phyloP scores from a whole-genome alignment of 148 eudicot genomes.

The Amaranthus hypochondriacus region DNA sequence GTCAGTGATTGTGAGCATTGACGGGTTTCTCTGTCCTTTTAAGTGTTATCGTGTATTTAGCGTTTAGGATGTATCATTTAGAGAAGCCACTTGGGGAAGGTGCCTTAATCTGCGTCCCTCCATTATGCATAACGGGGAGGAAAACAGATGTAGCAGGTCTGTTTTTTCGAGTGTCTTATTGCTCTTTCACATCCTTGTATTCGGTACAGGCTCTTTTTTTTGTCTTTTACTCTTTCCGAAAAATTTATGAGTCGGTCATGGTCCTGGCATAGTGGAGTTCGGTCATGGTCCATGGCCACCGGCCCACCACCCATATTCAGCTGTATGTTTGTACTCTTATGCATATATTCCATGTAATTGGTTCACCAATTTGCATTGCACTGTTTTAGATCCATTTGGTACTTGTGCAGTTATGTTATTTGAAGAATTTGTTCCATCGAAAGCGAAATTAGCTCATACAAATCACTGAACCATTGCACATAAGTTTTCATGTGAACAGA shows the following conservation, averaged over 20 bases:
- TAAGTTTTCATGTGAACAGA: too few relatives aligned
- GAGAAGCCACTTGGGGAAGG: conserved; percentile 23
- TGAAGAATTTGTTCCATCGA: not conserved
- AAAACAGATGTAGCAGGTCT: conserved; percentile 4
- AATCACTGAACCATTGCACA: too few relatives aligned
- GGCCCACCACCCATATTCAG: not conserved
- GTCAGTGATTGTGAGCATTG: conserved; percentile 7
- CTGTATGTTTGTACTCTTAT: conserved; percentile 9
- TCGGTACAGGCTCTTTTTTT: conserved; percentile 14
- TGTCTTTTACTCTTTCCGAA: not conserved
- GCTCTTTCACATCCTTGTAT: conserved; percentile 14
- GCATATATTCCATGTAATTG: conserved; percentile 16
- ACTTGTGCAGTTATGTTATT: not conserved
- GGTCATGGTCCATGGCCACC: not conserved
- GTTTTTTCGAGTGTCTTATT: conserved; percentile 12
- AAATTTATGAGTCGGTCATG: conserved; percentile 23
- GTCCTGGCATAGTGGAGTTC: conserved; percentile 2
- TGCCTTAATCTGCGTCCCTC: conserved; percentile 11
- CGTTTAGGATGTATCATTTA: conserved; percentile 25
- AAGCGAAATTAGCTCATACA: too few relatives aligned
- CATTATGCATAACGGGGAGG: conserved; percentile 14
- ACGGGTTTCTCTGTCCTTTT: conserved; percentile 6
- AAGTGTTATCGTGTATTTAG: conserved; percentile 26
- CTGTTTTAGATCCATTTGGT: not conserved
- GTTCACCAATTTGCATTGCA: not conserved